A percentile compares a stretch with the other conserved stretches of the same genome.
Evolutionary conservation across 2,329 filamentous ascomycete genomes (phyloP).

Genomic region (Pseudocercospora musae): DNA sequence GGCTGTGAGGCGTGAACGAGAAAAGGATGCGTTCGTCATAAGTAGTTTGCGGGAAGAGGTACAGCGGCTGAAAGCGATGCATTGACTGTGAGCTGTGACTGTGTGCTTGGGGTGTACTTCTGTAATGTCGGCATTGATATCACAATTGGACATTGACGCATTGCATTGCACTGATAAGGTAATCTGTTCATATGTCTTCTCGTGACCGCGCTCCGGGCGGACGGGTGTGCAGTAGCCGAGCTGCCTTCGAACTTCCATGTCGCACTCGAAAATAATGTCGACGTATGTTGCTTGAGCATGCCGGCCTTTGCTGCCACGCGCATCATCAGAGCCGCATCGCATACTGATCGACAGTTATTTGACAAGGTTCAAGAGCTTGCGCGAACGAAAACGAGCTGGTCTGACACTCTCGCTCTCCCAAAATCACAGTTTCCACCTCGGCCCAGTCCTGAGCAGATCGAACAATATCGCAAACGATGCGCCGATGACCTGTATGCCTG

Average conservation of each 20-base stretch:
- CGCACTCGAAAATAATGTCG: neutral
- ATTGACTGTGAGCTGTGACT: neutral
- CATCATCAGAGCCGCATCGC: slow-evolving; percentile 10
- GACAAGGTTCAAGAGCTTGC: slow-evolving; percentile 13
- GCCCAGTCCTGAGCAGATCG: slow-evolving; percentile 42
- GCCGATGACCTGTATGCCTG: slow-evolving; percentile 86
- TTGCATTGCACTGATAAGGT: neutral
- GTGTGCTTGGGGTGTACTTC: neutral
- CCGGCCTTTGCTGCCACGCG: slow-evolving; percentile 10
- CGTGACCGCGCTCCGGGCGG: neutral
- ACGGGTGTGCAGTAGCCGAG: neutral
- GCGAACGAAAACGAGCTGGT: slow-evolving; percentile 24
- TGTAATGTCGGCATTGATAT: neutral
- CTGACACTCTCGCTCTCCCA: slow-evolving; percentile 46
- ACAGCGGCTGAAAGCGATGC: slow-evolving; percentile 1
- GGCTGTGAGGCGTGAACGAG: slow-evolving; percentile 24
- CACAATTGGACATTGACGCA: neutral
- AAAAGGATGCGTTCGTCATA: slow-evolving; percentile 23
- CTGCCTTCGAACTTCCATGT: neutral
- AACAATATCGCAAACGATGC: slow-evolving; percentile 67
- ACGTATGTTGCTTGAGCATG: slow-evolving; percentile 8
- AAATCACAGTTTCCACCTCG: slow-evolving; percentile 50
- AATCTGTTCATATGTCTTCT: too few species aligned
- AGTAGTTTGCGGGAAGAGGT: slow-evolving; percentile 15
- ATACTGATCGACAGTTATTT: slow-evolving; percentile 1